Evolutionary conservation across 75 land plant species (phyloP).

Genomic region (Selaginella moellendorffii): DNA sequence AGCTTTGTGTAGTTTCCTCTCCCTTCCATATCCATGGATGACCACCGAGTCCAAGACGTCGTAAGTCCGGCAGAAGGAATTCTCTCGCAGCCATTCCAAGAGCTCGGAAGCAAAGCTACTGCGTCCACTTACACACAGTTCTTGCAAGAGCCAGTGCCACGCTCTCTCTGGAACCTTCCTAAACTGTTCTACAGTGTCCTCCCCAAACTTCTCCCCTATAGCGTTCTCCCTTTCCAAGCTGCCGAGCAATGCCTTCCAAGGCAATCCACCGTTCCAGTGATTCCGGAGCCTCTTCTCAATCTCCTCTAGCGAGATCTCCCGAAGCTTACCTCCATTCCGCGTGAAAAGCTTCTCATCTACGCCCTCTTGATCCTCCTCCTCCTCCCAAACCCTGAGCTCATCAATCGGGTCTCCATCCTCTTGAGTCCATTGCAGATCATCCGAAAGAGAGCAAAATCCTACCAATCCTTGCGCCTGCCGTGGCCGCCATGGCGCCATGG

Average conservation of each 20-base stretch:
- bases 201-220: background rate
- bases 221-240: background rate
- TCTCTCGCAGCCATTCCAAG: conserved; percentile 48
- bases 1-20: conserved; percentile 48
- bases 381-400: too few species aligned
- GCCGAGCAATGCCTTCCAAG: background rate
- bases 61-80: conserved; percentile 41
- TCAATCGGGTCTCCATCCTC: too few species aligned
- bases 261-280: background rate
- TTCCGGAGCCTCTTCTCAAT: background rate
- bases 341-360: too few species aligned
- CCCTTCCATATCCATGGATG: conserved; percentile 50
- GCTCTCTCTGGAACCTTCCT: conserved; percentile 35
- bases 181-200: background rate
- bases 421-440: too few species aligned
- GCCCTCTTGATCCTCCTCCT: too few species aligned
- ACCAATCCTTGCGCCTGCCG: too few species aligned
- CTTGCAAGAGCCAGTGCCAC: conserved; percentile 56
- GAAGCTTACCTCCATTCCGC: too few species aligned
- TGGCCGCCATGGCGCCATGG: too few species aligned
- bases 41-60: conserved; percentile 59
- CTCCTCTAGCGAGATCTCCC: too few species aligned
- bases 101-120: conserved; percentile 34
- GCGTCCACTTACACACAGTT: conserved; percentile 26
- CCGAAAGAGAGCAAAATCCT: too few species aligned